Evolutionary conservation across 352 stramenopile species (phyloP).

Genomic region (Phytopythium ostracodes): DNA sequence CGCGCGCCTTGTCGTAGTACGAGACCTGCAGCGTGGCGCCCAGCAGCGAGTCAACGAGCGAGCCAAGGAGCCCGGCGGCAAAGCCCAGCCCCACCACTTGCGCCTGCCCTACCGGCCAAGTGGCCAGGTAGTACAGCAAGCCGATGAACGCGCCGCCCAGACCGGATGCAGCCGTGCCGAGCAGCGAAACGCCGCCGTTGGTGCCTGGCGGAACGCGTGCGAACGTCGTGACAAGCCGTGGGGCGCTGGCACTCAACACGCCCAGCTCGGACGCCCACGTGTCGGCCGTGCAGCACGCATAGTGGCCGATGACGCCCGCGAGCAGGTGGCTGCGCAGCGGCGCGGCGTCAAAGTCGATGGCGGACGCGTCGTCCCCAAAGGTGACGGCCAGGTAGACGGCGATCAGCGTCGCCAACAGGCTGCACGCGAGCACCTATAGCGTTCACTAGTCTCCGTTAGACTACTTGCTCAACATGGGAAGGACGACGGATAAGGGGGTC

Average conservation of each 20-base stretch:
- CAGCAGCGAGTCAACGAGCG: conserved; percentile 78
- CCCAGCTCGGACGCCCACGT: conserved; percentile 95
- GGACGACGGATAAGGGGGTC: neutral
- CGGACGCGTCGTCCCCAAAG: conserved; percentile 36
- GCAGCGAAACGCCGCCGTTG: conserved; percentile 91
- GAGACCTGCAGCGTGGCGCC: conserved; percentile 80
- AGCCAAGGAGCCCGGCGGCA: conserved; percentile 62
- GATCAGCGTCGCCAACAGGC: conserved; percentile 57
- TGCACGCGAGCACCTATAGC: conserved; percentile 76
- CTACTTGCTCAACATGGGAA: no score
- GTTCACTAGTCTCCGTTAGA: neutral
- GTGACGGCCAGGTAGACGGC: conserved; percentile 41
- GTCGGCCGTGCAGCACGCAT: conserved; percentile 91
- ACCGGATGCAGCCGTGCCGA: conserved; percentile 75
- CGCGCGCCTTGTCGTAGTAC: conserved; percentile 50
- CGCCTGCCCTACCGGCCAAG: conserved; percentile 22
- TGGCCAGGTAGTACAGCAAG: conserved; percentile 50
- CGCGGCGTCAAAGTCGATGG: conserved; percentile 31
- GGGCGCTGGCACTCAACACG: conserved; percentile 74
- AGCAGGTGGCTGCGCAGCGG: conserved; percentile 46
- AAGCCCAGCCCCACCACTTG: conserved; percentile 56
- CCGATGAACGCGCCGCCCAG: conserved; percentile 89
- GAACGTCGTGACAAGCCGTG: conserved; percentile 86
- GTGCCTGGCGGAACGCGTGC: conserved; percentile 85
- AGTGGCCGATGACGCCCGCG: conserved; percentile 88